These are phyloP conservation scores for Endothia cerciana DNA, from an alignment of 2,329 filamentous ascomycete genomes.

Conservation along the genomic window DNA sequence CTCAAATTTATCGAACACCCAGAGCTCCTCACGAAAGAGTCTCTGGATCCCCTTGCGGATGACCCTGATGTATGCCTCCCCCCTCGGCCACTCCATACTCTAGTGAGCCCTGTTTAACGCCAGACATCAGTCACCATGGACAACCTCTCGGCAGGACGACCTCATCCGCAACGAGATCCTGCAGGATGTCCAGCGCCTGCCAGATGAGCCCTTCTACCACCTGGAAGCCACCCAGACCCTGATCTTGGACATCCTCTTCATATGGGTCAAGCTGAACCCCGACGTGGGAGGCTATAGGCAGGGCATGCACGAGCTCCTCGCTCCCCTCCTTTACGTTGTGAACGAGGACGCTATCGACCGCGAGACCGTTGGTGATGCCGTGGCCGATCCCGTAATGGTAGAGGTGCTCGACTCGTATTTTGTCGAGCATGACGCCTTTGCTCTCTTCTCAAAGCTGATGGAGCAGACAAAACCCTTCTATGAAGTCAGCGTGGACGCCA, in stretches of 20 bases:
- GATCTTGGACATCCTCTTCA: constrained; percentile 86
- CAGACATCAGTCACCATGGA: constrained; percentile 79
- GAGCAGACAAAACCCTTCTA: constrained; percentile 85
- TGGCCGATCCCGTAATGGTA: constrained; percentile 58
- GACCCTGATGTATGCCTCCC: constrained; percentile 59
- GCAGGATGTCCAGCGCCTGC: constrained; percentile 92
- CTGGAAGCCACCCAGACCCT: constrained; percentile 76
- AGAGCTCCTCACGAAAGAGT: constrained; percentile 72
- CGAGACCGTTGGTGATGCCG: constrained; percentile 38
- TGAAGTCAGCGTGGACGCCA: constrained; percentile 58
- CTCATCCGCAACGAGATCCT: constrained; percentile 83
- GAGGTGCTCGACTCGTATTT: constrained; percentile 72
- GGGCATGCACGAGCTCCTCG: constrained; percentile 96
- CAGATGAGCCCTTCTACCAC: constrained; percentile 89
- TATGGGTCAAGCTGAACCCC: constrained; percentile 92
- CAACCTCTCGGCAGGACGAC: constrained; percentile 83
- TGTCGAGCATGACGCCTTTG: constrained; percentile 89
- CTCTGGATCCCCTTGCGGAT: constrained; percentile 83
- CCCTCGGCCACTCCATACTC: background rate
- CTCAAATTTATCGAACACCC: constrained; percentile 83
- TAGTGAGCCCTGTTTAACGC: constrained; percentile 13
- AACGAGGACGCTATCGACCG: constrained; percentile 77
- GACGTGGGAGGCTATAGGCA: constrained; percentile 89
- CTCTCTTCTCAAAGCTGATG: constrained; percentile 86
- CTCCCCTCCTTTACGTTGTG: constrained; percentile 84